Percentiles rank a stretch among this genome's conserved stretches.
Evolutionary conservation across 2,329 filamentous ascomycete genomes (phyloP).

Genomic region (Hypoxylon sp.): DNA sequence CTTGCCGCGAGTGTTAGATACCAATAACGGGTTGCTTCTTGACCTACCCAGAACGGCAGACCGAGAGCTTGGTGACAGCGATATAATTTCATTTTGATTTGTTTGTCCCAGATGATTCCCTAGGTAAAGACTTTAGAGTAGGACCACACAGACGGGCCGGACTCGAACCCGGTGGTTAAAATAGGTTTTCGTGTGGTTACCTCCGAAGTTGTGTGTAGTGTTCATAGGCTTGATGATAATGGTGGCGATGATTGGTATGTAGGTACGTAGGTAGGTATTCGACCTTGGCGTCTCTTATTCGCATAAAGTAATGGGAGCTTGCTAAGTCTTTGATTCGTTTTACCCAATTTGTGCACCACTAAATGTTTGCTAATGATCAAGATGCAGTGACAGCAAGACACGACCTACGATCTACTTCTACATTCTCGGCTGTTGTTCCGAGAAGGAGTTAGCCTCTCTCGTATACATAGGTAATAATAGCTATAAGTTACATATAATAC

Average conservation of each 20-base stretch:
- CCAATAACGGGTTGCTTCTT: constrained; percentile 31
- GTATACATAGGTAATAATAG: not conserved
- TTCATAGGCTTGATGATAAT: not conserved
- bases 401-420: not conserved
- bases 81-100: not conserved
- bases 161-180: not conserved
- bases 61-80: constrained; percentile 21
- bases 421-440: constrained; percentile 1
- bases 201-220: not conserved
- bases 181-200: not conserved
- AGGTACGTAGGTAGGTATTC: not conserved
- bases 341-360: not conserved
- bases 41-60: constrained; percentile 32
- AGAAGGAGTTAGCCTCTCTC: not conserved
- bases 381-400: not conserved
- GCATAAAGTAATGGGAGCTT: not conserved
- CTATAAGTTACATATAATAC: not conserved
- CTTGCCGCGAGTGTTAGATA: constrained; percentile 25
- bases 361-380: not conserved
- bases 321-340: not conserved
- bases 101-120: constrained; percentile 7
- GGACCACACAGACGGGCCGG: not conserved
- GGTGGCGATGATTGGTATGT: not conserved
- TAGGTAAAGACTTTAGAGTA: not conserved
- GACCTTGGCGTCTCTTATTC: not conserved